Evolutionary conservation across 192 early-diverging fungal species (phyloP), one percentile per base, ranked within the genome.

Genomic region (Podila epicladia): DNA sequence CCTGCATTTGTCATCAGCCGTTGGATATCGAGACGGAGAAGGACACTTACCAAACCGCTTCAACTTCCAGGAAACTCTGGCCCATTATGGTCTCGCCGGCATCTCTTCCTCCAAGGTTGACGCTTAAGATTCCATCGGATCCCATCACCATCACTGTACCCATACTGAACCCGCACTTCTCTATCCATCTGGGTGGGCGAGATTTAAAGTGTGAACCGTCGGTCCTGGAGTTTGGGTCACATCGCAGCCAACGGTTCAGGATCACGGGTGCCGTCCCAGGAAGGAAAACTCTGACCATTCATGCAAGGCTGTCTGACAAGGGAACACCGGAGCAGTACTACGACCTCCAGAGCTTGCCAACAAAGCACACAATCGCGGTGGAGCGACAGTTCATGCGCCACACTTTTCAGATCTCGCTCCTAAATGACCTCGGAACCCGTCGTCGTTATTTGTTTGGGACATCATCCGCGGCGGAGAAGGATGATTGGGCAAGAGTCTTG

Each of bases 311-410:
- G 28, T 17, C 74, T 19, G 87, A 88, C 24, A 64, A 86, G 1
- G 90, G 89, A 17, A 58, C 62, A 2, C 73, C 85, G 9, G 88
- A 87, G n/a, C 80, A 82, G 19, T 67, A 63, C 51, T 87, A 87
- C 69, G 78, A 86, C 31, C 74, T 85, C 24, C 82, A 79, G 12
- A 69, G 82, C 13, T 70, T 88, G 58, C 82, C 87, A 1, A 68
- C 82, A 9, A 92, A 88, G 13, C 86, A 89, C 50, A 82, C 80
- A 32, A 84, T 92, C 55, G 86, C 90, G 0, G 85, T 92, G 24
- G 91, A 92, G 51, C 82, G 87, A 15, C 84, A 89, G 31, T 92
- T 92, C 69, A 87, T 92, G 88, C 70, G 87, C 45, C 87, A 91
- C 60, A 91, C 85, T 0, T 91, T 92, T 71, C 91, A 91, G 65